These are phyloP conservation scores for Saccharomycopsis guyanensis DNA, from an alignment of 805 yeast species.

Conservation along the genomic window DNA sequence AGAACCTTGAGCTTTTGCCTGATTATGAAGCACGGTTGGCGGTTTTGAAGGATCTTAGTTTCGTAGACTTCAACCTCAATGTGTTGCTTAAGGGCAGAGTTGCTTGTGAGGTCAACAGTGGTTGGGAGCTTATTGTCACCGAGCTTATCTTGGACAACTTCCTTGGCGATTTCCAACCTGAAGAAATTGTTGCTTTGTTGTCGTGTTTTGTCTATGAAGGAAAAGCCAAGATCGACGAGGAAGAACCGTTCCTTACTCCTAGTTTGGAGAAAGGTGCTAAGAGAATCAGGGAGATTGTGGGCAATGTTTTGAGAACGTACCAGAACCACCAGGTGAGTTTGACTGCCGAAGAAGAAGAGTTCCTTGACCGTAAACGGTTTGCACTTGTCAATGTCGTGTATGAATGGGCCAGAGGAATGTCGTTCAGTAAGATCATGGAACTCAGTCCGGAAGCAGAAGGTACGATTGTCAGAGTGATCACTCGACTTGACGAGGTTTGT, in stretches of 20 bases:
- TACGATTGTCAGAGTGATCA: slow-evolving; percentile 90
- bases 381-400: slow-evolving; percentile 90
- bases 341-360: slow-evolving; percentile 79
- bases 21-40: slow-evolving; percentile 85
- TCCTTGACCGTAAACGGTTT: slow-evolving; percentile 75
- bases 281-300: slow-evolving; percentile 65
- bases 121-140: slow-evolving; percentile 85
- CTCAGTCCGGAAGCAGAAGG: slow-evolving; percentile 92
- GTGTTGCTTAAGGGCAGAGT: slow-evolving; percentile 81
- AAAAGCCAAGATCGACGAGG: slow-evolving; percentile 49
- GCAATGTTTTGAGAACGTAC: slow-evolving; percentile 52
- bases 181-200: slow-evolving; percentile 90
- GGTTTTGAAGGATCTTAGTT: slow-evolving; percentile 72
- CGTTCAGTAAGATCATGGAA: slow-evolving; percentile 86
- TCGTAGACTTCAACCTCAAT: slow-evolving; percentile 67
- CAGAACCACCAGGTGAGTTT: slow-evolving; percentile 62
- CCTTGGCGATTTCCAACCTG: slow-evolving; percentile 87
- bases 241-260: slow-evolving; percentile 60
- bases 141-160: slow-evolving; percentile 88
- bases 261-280: slow-evolving; percentile 64
- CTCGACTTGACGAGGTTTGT: slow-evolving; percentile 89
- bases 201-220: slow-evolving; percentile 95
- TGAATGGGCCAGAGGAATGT: slow-evolving; percentile 95
- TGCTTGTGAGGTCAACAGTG: slow-evolving; percentile 86
- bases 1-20: slow-evolving; percentile 82